Conservation (phyloP, 441 rosid genomes). For the Pelargonium cotyledonis region DNA sequence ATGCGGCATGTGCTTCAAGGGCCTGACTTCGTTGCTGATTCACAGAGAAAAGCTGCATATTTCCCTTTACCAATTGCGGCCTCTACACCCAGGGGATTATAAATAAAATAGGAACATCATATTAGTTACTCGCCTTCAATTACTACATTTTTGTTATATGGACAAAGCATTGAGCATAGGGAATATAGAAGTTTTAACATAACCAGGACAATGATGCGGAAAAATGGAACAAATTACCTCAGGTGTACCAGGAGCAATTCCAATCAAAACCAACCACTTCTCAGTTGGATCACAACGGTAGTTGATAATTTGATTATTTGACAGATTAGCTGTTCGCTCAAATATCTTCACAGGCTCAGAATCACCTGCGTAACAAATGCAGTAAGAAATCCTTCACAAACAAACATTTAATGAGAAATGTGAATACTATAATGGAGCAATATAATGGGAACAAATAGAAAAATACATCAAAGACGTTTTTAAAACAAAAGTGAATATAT, state of each 20-base stretch:
- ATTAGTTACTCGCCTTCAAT: too few relatives aligned
- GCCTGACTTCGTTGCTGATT: conserved; percentile 99
- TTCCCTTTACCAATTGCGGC: conserved; percentile 93
- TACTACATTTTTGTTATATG: too few relatives aligned
- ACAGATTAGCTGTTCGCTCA: conserved; percentile 93
- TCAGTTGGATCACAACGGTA: conserved; percentile 93
- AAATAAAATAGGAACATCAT: too few relatives aligned
- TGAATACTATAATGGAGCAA: too few relatives aligned
- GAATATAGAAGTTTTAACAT: too few relatives aligned
- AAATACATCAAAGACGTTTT: too few relatives aligned
- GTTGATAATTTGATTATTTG: conserved; percentile 92
- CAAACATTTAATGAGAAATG: too few relatives aligned
- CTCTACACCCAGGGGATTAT: conserved; percentile 39
- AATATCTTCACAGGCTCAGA: conserved; percentile 96
- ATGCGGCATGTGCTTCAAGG: conserved; percentile 99
- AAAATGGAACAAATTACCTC: conserved; percentile 48
- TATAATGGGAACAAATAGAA: neutral
- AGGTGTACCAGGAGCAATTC: conserved; percentile 96
- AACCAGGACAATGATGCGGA: too few relatives aligned
- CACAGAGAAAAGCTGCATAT: conserved; percentile 96
- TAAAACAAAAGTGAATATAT: too few relatives aligned
- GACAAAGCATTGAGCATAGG: too few relatives aligned
- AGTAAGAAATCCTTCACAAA: too few relatives aligned
- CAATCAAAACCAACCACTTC: conserved; percentile 97
- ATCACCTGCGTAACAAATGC: conserved; percentile 49